These are phyloP conservation scores for Fraxinus pennsylvanica DNA, from an alignment of 257 asterid genomes.

Conservation along the genomic window DNA sequence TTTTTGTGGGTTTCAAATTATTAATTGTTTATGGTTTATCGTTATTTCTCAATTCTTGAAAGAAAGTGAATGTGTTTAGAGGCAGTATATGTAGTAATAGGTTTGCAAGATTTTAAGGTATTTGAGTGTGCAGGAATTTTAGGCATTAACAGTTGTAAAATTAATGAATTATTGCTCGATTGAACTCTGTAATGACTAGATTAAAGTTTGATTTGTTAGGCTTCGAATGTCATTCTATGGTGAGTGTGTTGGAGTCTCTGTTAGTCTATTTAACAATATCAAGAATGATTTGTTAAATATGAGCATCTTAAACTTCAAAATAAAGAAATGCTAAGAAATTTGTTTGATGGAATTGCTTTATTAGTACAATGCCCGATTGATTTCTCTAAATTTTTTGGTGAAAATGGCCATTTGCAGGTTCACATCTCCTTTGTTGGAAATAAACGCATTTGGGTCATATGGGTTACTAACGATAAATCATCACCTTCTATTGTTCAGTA, in stretches of 20 bases:
- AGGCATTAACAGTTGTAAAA: not conserved
- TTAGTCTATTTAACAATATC: too few relatives aligned
- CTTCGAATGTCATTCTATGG: too few relatives aligned
- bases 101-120: conserved; percentile 2
- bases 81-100: not conserved
- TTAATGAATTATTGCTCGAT: not conserved
- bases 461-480: conserved; percentile 8
- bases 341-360: not conserved
- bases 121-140: not conserved
- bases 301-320: not conserved
- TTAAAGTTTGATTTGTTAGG: not conserved
- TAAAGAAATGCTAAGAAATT: not conserved
- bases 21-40: not conserved
- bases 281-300: not conserved
- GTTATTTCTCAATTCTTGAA: not conserved
- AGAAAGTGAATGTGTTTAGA: not conserved
- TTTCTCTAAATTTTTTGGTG: not conserved
- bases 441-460: too few relatives aligned
- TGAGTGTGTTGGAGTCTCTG: too few relatives aligned
- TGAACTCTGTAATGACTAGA: not conserved
- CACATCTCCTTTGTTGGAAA: conserved; percentile 44
- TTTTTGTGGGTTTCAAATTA: not conserved
- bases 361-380: not conserved
- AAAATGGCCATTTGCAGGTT: conserved; percentile 47
- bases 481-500: conserved; percentile 69